A percentile compares a stretch with the other conserved stretches of the same genome.
These are phyloP conservation scores for Fraxinus pennsylvanica DNA, from an alignment of 257 asterid genomes.

Conservation along the genomic window DNA sequence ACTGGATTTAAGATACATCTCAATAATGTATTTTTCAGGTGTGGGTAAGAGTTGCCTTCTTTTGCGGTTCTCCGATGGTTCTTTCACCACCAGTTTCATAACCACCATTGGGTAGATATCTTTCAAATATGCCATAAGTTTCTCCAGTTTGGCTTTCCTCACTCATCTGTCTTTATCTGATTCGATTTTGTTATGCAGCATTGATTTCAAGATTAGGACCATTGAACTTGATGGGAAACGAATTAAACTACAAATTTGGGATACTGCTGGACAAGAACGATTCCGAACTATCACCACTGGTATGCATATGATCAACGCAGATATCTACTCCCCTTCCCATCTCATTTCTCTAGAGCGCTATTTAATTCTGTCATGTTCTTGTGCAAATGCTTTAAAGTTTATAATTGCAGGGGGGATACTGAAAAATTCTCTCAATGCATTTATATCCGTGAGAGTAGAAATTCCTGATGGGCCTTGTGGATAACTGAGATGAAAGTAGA, in stretches of 20 bases:
- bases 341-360: constrained; percentile 1
- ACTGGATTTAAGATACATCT: not conserved
- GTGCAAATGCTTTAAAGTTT: not conserved
- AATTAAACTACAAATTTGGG: constrained; percentile 27
- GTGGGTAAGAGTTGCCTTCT: constrained; percentile 99
- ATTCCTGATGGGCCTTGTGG: not conserved
- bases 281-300: constrained; percentile 30
- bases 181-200: constrained; percentile 11
- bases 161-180: constrained; percentile 13
- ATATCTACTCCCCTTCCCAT: not conserved
- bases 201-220: constrained; percentile 25
- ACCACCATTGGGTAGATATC: constrained; percentile 71
- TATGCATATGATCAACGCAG: constrained; percentile 2
- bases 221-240: constrained; percentile 13
- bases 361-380: constrained; percentile 6
- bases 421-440: not conserved
- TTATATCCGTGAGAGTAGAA: constrained; percentile 5
- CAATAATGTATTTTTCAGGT: constrained; percentile 37
- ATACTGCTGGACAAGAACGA: constrained; percentile 30
- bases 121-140: not conserved
- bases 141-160: not conserved
- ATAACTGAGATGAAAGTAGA: constrained; percentile 5
- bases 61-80: constrained; percentile 95
- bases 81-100: constrained; percentile 97
- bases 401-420: not conserved